Evolutionary conservation across 805 yeast genomes (phyloP).

Genomic region (Yamadazyma akitaensis): DNA sequence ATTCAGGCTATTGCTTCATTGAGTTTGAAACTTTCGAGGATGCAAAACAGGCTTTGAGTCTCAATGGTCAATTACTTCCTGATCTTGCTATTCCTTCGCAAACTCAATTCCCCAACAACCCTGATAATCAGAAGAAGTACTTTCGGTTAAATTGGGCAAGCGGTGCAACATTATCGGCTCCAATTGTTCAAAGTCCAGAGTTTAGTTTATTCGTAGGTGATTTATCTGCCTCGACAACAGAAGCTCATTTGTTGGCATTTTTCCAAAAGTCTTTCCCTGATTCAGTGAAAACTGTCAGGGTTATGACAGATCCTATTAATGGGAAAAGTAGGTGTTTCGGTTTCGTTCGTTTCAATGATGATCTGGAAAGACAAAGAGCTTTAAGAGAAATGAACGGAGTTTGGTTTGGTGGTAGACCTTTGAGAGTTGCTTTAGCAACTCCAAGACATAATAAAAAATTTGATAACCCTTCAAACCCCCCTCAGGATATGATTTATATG

Average conservation of each 20-base stretch:
- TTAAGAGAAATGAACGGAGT: constrained; percentile 73
- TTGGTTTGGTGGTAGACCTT: constrained; percentile 75
- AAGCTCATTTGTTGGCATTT: constrained; percentile 69
- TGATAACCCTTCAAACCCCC: background rate
- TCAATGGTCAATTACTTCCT: constrained; percentile 66
- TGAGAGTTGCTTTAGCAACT: constrained; percentile 76
- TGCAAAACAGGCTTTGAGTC: constrained; percentile 63
- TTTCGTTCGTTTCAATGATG: constrained; percentile 71
- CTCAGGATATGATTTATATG: constrained; percentile 17
- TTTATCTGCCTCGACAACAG: constrained; percentile 72
- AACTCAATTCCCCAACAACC: constrained; percentile 36
- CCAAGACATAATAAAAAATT: constrained; percentile 46
- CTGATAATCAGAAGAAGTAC: constrained; percentile 52
- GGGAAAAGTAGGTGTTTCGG: constrained; percentile 80
- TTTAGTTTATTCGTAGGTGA: constrained; percentile 82
- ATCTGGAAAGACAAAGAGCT: constrained; percentile 65
- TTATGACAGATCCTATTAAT: constrained; percentile 80
- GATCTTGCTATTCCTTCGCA: constrained; percentile 49
- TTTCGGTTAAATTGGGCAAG: constrained; percentile 83
- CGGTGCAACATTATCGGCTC: constrained; percentile 72
- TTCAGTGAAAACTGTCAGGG: constrained; percentile 75
- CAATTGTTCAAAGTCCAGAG: constrained; percentile 71
- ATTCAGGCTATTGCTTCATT: constrained; percentile 71
- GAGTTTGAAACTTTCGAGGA: constrained; percentile 68
- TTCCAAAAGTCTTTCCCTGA: constrained; percentile 62